Percentiles rank a stretch among this genome's conserved stretches.
Conservation (phyloP, 2,329 filamentous ascomycete species). For the Phyllosticta ampelicida region DNA sequence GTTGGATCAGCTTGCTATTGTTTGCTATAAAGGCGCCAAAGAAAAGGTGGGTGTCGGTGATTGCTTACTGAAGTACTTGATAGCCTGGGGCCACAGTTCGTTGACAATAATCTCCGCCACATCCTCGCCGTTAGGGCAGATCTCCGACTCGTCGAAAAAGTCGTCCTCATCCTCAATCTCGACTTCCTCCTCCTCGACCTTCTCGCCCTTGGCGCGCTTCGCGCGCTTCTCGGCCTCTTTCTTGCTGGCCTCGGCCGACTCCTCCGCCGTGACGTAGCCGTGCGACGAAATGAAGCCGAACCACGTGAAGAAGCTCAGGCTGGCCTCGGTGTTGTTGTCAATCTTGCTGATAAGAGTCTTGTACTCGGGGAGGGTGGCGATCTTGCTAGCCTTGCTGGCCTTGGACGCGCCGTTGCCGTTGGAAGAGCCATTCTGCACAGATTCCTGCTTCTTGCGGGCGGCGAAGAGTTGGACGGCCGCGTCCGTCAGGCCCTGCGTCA, state of each 20-base stretch:
- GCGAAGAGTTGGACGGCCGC: conserved; percentile 60
- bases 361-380: conserved; percentile 45
- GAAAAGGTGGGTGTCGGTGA: no score
- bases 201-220: conserved; percentile 29
- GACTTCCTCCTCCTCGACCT: conserved; percentile 35
- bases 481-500: conserved; percentile 69
- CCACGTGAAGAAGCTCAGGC: conserved; percentile 75
- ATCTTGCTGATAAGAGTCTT: conserved; percentile 44
- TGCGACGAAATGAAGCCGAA: conserved; percentile 63
- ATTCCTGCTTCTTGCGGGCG: conserved; percentile 32
- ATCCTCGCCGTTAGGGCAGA: conserved; percentile 80
- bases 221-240: conserved; percentile 49
- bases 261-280: conserved; percentile 59
- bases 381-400: conserved; percentile 32
- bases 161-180: conserved; percentile 50
- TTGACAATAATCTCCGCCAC: conserved; percentile 72
- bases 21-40: conserved; percentile 29
- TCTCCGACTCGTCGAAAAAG: conserved; percentile 61
- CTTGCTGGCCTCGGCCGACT: conserved; percentile 52
- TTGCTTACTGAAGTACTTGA: conserved; percentile 80
- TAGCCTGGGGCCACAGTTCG: conserved; percentile 78
- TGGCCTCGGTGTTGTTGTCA: conserved; percentile 49
- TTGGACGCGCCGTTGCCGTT: conserved; percentile 22
- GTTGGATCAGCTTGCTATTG: not conserved
- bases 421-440: conserved; percentile 13